Conservation (phyloP, 768 basidiomycete species). For the Suillus americanus region DNA sequence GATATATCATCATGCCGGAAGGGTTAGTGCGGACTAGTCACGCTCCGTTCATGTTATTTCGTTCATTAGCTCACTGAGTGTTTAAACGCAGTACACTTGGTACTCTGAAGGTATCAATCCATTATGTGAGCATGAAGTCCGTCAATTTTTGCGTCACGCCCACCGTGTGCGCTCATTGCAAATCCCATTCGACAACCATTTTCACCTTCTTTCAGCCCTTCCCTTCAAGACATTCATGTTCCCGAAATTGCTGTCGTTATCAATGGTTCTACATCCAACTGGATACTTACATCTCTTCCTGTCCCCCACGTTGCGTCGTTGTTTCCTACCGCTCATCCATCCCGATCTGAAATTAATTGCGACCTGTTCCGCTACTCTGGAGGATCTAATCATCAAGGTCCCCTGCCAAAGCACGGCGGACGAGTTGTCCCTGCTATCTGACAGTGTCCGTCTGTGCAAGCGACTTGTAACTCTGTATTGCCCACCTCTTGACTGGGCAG, state of each 20-base stretch:
- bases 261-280: not conserved
- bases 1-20: not conserved
- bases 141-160: slow-evolving; percentile 3
- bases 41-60: not conserved
- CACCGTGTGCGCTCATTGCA: not conserved
- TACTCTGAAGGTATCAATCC: not conserved
- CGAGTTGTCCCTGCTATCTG: not conserved
- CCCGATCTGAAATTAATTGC: not conserved
- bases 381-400: not conserved
- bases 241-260: not conserved
- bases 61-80: not conserved
- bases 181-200: slow-evolving; percentile 1
- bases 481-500: slow-evolving; percentile 1
- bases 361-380: not conserved
- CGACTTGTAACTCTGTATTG: not conserved
- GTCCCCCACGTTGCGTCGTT: not conserved
- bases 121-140: not conserved
- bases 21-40: not conserved
- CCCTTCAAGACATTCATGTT: not conserved
- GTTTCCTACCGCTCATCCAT: not conserved
- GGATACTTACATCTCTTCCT: not conserved
- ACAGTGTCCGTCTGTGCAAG: not conserved
- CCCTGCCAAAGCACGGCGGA: not conserved
- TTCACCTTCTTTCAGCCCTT: slow-evolving; percentile 3
- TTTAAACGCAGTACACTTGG: not conserved